These are phyloP conservation scores for Bacterosira constricta DNA, from an alignment of 108 stramenopile species.

Conservation along the genomic window DNA sequence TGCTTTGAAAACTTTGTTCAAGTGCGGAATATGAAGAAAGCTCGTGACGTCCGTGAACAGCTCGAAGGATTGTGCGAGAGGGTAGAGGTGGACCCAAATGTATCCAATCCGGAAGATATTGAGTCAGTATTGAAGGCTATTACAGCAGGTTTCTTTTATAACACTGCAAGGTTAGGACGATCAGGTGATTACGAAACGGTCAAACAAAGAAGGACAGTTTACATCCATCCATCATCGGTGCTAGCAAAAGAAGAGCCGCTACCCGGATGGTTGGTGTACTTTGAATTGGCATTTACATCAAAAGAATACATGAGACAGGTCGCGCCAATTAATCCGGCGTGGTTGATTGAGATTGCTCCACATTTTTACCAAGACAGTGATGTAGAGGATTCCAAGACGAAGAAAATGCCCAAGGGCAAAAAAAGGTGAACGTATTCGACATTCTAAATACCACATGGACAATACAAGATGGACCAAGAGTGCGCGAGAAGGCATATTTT, in stretches of 20 bases:
- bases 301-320: conserved; percentile 99
- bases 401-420: conserved; percentile 85
- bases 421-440: too few relatives aligned
- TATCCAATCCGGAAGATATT: conserved; percentile 72
- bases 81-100: conserved; percentile 91
- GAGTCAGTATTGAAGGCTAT: conserved; percentile 91
- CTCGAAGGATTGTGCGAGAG: conserved; percentile 97
- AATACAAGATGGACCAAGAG: too few relatives aligned
- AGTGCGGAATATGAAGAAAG: conserved; percentile 90
- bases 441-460: too few relatives aligned
- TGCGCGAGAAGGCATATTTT: too few relatives aligned
- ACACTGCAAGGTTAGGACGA: conserved; percentile 88
- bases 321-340: conserved; percentile 91
- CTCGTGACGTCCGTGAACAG: conserved; percentile 98
- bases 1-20: conserved; percentile 99
- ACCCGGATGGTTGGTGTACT: conserved; percentile 93
- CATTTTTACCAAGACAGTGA: conserved; percentile 96
- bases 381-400: conserved; percentile 85
- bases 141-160: conserved; percentile 98
- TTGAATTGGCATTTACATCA: conserved; percentile 97
- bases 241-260: conserved; percentile 92
- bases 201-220: conserved; percentile 93
- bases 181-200: conserved; percentile 96
- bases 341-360: conserved; percentile 97
- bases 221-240: conserved; percentile 96